Percentiles rank a stretch among this genome's conserved stretches.
These are phyloP conservation scores for Saccharomyces hybrid DNA, from an alignment of 1,139 yeast genomes.

Conservation along the genomic window DNA sequence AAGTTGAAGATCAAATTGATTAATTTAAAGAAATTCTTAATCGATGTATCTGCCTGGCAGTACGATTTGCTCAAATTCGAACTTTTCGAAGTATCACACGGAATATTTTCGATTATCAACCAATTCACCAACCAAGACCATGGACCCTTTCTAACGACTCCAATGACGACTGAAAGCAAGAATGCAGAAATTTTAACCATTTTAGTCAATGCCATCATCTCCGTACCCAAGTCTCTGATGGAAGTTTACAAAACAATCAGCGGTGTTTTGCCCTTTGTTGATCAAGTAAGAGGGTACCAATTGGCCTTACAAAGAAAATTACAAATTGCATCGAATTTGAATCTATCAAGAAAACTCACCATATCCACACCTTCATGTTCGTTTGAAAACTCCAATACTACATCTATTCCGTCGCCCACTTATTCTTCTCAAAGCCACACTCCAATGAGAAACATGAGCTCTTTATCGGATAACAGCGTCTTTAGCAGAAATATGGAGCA, in stretches of 20 bases:
- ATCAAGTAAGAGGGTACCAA: constrained; percentile 21
- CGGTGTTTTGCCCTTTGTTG: constrained; percentile 23
- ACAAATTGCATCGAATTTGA: constrained; percentile 24
- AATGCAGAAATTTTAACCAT: constrained; percentile 23
- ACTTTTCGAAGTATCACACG: constrained; percentile 27
- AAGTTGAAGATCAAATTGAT: constrained; percentile 27
- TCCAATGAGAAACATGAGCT: constrained; percentile 26
- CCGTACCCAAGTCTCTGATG: constrained; percentile 23
- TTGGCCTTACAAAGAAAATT: constrained; percentile 20
- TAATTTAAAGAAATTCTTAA: constrained; percentile 28
- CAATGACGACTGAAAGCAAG: constrained; percentile 20
- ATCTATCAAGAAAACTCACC: constrained; percentile 19
- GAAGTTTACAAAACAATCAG: constrained; percentile 24
- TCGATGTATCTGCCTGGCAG: constrained; percentile 29
- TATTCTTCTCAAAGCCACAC: constrained; percentile 24
- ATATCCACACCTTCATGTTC: constrained; percentile 2
- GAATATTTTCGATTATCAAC: constrained; percentile 27
- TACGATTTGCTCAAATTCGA: constrained; percentile 26
- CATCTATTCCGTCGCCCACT: constrained; percentile 19
- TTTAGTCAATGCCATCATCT: constrained; percentile 21
- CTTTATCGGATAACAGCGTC: constrained; percentile 23
- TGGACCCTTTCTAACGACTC: constrained; percentile 28
- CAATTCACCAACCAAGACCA: constrained; percentile 29
- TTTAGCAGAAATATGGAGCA: constrained; percentile 20
- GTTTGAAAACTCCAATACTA: constrained; percentile 7